Conservation (phyloP, 1,139 yeast species). For the Magnusiomyces ingens region DNA sequence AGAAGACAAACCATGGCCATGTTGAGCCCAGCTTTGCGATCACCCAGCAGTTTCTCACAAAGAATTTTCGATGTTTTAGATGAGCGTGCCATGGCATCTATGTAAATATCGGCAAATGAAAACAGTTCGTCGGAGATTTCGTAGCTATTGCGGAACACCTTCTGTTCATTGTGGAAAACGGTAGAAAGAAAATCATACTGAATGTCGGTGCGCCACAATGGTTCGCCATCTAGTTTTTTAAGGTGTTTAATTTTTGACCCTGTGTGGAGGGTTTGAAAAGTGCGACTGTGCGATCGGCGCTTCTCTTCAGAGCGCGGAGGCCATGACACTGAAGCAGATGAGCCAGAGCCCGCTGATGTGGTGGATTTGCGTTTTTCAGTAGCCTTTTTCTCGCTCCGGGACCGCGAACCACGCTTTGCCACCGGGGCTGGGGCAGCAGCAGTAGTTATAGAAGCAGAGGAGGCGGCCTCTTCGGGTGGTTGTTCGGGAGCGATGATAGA, state of each 20-base stretch:
- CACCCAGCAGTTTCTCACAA: constrained; percentile 67
- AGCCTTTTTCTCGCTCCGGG: neutral
- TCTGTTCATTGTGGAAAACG: constrained; percentile 55
- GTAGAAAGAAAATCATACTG: constrained; percentile 71
- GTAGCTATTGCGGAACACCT: constrained; percentile 63
- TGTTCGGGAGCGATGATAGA: neutral
- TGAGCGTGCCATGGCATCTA: constrained; percentile 75
- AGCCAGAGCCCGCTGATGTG: neutral
- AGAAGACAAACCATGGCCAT: constrained; percentile 79
- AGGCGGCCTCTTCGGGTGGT: no score
- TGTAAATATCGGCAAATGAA: constrained; percentile 81
- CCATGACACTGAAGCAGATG: neutral
- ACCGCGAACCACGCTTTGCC: neutral
- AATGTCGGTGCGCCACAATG: constrained; percentile 81
- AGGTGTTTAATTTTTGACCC: constrained; percentile 54
- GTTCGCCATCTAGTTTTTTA: constrained; percentile 88
- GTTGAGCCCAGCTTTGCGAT: constrained; percentile 48
- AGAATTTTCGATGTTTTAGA: constrained; percentile 77
- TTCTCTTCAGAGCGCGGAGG: constrained; percentile 1
- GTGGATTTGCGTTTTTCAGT: neutral
- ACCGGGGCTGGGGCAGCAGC: neutral
- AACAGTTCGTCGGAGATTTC: constrained; percentile 27
- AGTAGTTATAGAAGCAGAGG: neutral
- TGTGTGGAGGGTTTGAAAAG: constrained; percentile 27
- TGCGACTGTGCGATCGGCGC: constrained; percentile 22